phyloP scores from a whole-genome alignment of 169 alveolate species.

The Plasmodium fragile region DNA sequence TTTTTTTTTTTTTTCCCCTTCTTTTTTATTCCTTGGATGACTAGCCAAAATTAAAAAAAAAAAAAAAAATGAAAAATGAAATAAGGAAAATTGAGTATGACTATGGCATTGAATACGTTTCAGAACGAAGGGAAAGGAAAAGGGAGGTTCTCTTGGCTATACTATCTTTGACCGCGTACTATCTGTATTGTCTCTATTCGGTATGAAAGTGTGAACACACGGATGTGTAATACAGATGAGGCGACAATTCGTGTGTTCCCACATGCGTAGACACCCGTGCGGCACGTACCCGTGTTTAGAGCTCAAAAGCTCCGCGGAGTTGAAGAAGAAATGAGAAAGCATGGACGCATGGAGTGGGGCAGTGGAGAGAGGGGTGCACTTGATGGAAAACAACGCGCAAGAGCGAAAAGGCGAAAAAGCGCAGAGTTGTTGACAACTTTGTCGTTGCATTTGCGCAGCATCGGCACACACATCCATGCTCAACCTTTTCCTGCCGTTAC shows the following conservation, averaged over 20 bases:
- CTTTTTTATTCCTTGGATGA: not conserved
- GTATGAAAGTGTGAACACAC: constrained; percentile 20
- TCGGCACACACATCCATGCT: not conserved
- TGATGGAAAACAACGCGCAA: not conserved
- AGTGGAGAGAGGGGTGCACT: not conserved
- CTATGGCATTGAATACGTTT: constrained; percentile 69
- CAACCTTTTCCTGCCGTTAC: not conserved
- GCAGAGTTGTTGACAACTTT: not conserved
- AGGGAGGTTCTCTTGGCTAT: constrained; percentile 8
- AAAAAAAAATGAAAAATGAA: constrained; percentile 55
- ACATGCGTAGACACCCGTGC: not conserved
- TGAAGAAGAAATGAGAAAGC: not conserved
- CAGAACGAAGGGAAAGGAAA: constrained; percentile 52
- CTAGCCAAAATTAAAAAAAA: not conserved
- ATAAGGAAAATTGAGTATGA: constrained; percentile 62
- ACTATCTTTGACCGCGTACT: constrained; percentile 25
- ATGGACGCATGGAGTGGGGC: not conserved
- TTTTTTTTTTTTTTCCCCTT: not conserved
- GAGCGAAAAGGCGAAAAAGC: not conserved
- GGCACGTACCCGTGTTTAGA: not conserved
- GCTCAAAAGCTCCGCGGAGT: not conserved
- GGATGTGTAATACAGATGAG: not conserved
- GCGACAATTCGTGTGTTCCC: not conserved
- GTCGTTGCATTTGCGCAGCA: not conserved
- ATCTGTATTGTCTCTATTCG: constrained; percentile 39